phyloP scores from a whole-genome alignment of 352 stramenopile species.

The Globisporangium yorkense region DNA sequence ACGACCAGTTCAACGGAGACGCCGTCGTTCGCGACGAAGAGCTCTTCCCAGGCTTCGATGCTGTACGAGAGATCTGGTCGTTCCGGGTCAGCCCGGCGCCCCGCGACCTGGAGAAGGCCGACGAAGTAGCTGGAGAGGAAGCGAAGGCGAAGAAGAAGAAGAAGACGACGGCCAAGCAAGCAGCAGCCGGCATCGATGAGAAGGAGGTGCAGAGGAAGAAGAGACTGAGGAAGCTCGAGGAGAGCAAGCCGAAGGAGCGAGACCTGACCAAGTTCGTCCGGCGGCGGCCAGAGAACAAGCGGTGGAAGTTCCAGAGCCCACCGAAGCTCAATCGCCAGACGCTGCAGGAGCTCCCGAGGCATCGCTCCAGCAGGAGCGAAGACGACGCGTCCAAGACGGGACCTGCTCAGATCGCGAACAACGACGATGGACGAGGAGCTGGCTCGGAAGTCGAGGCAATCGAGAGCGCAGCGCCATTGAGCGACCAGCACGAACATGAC shows the following conservation, averaged over 20 bases:
- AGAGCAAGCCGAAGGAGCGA: constrained; percentile 8
- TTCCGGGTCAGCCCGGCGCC: constrained; percentile 30
- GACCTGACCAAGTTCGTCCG: constrained; percentile 42
- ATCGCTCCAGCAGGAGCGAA: neutral
- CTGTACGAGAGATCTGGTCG: constrained; percentile 60
- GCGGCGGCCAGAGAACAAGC: constrained; percentile 56
- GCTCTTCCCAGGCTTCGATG: constrained; percentile 54
- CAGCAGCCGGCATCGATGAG: constrained; percentile 5
- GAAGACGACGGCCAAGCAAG: constrained; percentile 6
- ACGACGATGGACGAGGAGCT: neutral
- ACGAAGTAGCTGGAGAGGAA: neutral
- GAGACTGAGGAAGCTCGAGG: constrained; percentile 6
- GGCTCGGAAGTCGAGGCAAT: constrained; percentile 4
- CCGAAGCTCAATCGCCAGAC: constrained; percentile 46
- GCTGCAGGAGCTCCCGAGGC: constrained; percentile 18
- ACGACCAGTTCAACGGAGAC: constrained; percentile 75
- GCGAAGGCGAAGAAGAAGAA: neutral
- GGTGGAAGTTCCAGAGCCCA: constrained; percentile 58
- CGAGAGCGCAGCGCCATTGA: neutral
- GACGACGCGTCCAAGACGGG: constrained; percentile 4
- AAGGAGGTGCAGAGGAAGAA: constrained; percentile 8
- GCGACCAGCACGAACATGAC: neutral
- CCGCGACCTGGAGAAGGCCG: neutral
- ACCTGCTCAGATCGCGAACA: neutral
- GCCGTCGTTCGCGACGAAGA: constrained; percentile 41